Percentiles rank a stretch among this genome's conserved stretches.
phyloP scores from a whole-genome alignment of 192 early-diverging fungal genomes.

The Umbelopsis sp. region DNA sequence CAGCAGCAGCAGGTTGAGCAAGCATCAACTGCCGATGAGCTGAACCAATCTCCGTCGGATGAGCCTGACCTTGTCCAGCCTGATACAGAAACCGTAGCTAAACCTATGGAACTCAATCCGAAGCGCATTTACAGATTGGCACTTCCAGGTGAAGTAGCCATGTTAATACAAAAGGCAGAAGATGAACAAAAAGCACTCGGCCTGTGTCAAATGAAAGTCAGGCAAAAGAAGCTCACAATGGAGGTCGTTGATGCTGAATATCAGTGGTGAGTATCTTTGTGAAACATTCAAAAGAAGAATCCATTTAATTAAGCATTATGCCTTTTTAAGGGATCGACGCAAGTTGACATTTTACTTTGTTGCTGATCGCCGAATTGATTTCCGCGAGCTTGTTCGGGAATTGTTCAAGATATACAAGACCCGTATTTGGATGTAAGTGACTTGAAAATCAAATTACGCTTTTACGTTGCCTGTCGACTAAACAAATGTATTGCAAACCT shows the following conservation, averaged over 20 bases:
- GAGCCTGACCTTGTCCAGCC: slow-evolving; percentile 32
- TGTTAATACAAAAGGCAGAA: slow-evolving; percentile 78
- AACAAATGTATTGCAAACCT: neutral
- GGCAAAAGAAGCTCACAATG: slow-evolving; percentile 92
- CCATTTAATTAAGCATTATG: neutral
- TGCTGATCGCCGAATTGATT: slow-evolving; percentile 92
- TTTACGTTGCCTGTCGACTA: neutral
- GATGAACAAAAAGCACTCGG: slow-evolving; percentile 90
- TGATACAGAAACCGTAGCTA: slow-evolving; percentile 34
- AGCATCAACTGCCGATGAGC: slow-evolving; percentile 13
- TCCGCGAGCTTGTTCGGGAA: slow-evolving; percentile 92
- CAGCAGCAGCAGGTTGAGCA: slow-evolving; percentile 53
- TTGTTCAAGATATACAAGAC: slow-evolving; percentile 98
- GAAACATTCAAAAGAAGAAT: neutral
- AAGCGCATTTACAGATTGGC: slow-evolving; percentile 92
- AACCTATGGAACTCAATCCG: slow-evolving; percentile 79
- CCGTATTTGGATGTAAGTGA: slow-evolving; percentile 89
- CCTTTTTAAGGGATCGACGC: slow-evolving; percentile 75
- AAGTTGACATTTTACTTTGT: slow-evolving; percentile 97
- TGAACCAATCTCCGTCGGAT: neutral
- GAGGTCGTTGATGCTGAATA: slow-evolving; percentile 96
- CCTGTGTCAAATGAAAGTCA: slow-evolving; percentile 88
- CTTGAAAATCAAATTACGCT: neutral
- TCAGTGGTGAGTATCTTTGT: slow-evolving; percentile 74
- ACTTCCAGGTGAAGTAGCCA: slow-evolving; percentile 75